Evolutionary conservation across 1,284 basidiomycete species (phyloP).

Genomic region (Malassezia globosa): DNA sequence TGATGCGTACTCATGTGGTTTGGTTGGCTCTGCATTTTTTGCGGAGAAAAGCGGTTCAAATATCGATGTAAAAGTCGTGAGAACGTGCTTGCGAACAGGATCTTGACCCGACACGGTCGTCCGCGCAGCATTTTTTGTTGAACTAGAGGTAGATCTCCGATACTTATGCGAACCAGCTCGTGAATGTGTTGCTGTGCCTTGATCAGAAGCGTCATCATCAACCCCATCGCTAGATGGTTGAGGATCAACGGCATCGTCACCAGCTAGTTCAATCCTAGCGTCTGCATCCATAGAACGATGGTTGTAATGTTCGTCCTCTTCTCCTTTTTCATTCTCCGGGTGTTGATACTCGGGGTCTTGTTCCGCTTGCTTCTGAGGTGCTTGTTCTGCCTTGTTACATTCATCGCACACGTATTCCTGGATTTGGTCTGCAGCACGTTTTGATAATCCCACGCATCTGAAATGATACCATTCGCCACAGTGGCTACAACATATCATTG

Average conservation of each 20-base stretch:
- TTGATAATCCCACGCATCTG: conserved; percentile 34
- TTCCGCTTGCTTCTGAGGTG: background rate
- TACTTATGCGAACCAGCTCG: background rate
- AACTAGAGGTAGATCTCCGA: background rate
- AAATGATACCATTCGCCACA: conserved; percentile 45
- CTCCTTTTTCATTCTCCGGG: conserved; percentile 1
- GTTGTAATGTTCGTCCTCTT: background rate
- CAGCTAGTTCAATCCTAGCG: too few relatives aligned
- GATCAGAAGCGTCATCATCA: background rate
- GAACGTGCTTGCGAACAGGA: conserved; percentile 14
- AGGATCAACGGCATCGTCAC: background rate
- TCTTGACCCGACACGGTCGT: conserved; percentile 1
- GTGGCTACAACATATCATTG: conserved; percentile 39
- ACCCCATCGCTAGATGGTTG: background rate
- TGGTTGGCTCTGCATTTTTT: background rate
- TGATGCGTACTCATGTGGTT: background rate
- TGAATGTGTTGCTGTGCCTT: background rate
- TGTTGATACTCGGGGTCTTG: conserved; percentile 3
- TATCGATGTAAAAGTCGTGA: conserved; percentile 11
- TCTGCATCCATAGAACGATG: background rate
- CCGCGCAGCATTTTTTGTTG: too few relatives aligned
- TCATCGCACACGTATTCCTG: conserved; percentile 32
- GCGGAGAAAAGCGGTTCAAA: conserved; percentile 5
- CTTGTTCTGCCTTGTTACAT: conserved; percentile 12
- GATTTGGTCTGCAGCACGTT: conserved; percentile 32